phyloP scores from a whole-genome alignment of 805 yeast genomes.

The Metschnikowia proteae region DNA sequence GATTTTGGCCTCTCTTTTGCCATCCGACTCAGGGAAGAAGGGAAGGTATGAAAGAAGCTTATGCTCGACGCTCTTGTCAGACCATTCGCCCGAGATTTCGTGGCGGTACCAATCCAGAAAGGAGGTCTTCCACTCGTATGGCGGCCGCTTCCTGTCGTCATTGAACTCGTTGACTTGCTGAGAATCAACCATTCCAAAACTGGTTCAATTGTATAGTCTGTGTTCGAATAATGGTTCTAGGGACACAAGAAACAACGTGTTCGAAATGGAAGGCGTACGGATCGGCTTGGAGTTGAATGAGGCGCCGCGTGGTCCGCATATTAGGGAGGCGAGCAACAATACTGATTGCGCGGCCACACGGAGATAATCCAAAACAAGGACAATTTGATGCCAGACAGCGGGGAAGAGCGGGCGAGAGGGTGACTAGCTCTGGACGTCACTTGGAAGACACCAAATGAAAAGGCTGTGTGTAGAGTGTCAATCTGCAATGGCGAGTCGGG shows the following conservation, averaged over 20 bases:
- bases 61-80: constrained; percentile 30
- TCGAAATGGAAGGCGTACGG: no score
- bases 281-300: no score
- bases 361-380: background rate
- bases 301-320: background rate
- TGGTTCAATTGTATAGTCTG: no score
- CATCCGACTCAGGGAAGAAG: constrained; percentile 53
- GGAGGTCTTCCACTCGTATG: constrained; percentile 15
- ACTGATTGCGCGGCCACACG: background rate
- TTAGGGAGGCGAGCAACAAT: background rate
- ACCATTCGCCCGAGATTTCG: constrained; percentile 10
- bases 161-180: constrained; percentile 12
- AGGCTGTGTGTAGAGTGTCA: no score
- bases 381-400: no score
- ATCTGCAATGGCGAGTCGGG: no score
- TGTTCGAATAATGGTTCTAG: no score
- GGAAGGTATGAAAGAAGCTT: constrained; percentile 55
- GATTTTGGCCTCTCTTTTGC: constrained; percentile 43
- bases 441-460: no score
- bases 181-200: background rate
- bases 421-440: no score
- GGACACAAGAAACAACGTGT: no score
- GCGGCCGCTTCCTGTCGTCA: constrained; percentile 16
- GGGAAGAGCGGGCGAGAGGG: no score
- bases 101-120: constrained; percentile 17